Evolutionary conservation across 495 filamentous ascomycete species (phyloP).

Genomic region (Neurospora sublineolata): DNA sequence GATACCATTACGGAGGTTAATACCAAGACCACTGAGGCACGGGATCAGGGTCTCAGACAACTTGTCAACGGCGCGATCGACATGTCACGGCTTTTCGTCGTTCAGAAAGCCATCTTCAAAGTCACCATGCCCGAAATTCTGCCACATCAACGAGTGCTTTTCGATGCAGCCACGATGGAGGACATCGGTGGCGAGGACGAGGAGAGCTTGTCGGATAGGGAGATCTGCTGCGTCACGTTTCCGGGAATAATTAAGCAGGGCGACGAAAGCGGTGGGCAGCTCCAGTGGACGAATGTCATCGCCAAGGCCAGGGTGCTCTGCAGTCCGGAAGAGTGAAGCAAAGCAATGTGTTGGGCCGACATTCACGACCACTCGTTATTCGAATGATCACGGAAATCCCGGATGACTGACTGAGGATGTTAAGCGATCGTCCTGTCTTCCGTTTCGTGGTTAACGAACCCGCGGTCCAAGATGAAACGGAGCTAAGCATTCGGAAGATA

Average conservation of each 20-base stretch:
- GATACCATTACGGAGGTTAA: conserved; percentile 26
- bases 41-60: conserved; percentile 34
- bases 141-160: conserved; percentile 35
- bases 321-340: conserved; percentile 23
- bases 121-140: conserved; percentile 39
- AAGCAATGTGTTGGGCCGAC: not conserved
- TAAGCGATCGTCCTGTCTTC: not conserved
- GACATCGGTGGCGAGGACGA: conserved; percentile 47
- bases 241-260: conserved; percentile 43
- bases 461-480: not conserved
- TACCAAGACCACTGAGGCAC: conserved; percentile 25
- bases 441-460: not conserved
- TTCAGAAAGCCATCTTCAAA: conserved; percentile 42
- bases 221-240: conserved; percentile 40
- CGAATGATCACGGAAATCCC: not conserved
- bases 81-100: conserved; percentile 37
- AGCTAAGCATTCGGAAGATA: not conserved
- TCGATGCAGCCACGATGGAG: conserved; percentile 42
- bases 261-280: conserved; percentile 42
- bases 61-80: conserved; percentile 38
- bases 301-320: conserved; percentile 44
- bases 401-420: not conserved
- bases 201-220: conserved; percentile 28
- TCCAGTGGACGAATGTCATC: conserved; percentile 44
- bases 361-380: not conserved